Percentiles rank a stretch among this genome's conserved stretches.
Conservation (phyloP, 345 rosid species). For the Gossypium rotundifolium region DNA sequence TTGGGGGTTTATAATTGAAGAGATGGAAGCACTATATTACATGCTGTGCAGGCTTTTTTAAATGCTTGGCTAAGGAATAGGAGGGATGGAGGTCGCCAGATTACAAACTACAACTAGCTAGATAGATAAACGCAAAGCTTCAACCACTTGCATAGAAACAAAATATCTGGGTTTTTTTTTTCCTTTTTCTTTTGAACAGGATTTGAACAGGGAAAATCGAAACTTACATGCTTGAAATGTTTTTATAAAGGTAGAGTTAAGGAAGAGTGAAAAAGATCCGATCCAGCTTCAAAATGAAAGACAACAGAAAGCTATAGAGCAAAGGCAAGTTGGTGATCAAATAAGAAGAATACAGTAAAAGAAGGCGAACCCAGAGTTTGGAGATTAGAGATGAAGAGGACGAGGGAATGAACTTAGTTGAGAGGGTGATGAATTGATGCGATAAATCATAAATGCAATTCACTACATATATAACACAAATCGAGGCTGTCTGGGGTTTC, state of each 20-base stretch:
- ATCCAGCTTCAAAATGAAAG: slow-evolving; percentile 19
- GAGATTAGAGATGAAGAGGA: not conserved
- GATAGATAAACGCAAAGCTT: not conserved
- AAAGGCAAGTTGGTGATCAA: not conserved
- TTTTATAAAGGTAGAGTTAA: slow-evolving; percentile 22
- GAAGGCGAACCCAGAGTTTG: not conserved
- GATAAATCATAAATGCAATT: not conserved
- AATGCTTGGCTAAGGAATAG: slow-evolving; percentile 40
- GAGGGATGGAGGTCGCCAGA: slow-evolving; percentile 29
- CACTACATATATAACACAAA: slow-evolving; percentile 10
- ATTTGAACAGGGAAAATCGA: not conserved
- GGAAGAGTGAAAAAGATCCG: slow-evolving; percentile 7
- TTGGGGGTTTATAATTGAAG: not conserved
- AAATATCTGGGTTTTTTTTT: not conserved
- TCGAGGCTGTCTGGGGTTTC: slow-evolving; percentile 5
- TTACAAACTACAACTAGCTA: not conserved
- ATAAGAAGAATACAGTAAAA: not conserved
- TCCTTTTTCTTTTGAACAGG: not conserved
- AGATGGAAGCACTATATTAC: slow-evolving; percentile 23
- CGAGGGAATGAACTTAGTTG: not conserved
- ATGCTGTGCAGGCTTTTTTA: slow-evolving; percentile 51
- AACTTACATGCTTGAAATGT: slow-evolving; percentile 22
- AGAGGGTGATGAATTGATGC: not conserved
- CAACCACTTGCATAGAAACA: slow-evolving; percentile 11
- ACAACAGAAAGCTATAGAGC: not conserved